Percentiles rank a stretch among this genome's conserved stretches.
Evolutionary conservation across 371 early-diverging fungal species (phyloP).

Genomic region (Funneliformis caledonium): DNA sequence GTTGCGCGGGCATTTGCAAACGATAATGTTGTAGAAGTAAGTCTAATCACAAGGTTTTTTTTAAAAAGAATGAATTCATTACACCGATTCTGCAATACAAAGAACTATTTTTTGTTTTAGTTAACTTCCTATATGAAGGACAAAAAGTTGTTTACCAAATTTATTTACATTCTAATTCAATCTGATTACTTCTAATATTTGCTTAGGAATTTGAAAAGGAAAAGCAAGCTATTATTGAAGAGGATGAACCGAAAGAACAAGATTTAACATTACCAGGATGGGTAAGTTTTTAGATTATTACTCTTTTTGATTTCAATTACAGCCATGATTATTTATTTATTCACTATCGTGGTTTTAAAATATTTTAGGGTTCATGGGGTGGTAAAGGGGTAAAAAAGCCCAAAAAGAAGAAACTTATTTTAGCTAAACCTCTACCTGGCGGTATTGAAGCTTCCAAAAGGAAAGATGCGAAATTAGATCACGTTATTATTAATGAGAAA

Average conservation of each 20-base stretch:
- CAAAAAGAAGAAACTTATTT: constrained; percentile 65
- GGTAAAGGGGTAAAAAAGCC: constrained; percentile 71
- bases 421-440: constrained; percentile 57
- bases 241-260: constrained; percentile 76
- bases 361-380: constrained; percentile 79
- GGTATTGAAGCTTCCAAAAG: constrained; percentile 73
- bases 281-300: constrained; percentile 49
- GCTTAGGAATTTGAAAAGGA: constrained; percentile 86
- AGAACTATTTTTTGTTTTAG: too few species aligned
- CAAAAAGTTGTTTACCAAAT: too few species aligned
- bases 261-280: constrained; percentile 94
- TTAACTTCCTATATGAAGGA: too few species aligned
- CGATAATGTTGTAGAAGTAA: constrained; percentile 76
- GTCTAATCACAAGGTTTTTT: not conserved
- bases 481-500: constrained; percentile 94
- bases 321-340: not conserved
- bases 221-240: constrained; percentile 69
- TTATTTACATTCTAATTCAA: not conserved
- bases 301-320: not conserved
- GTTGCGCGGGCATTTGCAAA: constrained; percentile 93
- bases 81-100: too few species aligned
- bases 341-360: constrained; percentile 2
- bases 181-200: not conserved
- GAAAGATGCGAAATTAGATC: constrained; percentile 77
- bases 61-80: not conserved